Conservation (phyloP, 305 asterid genomes). For the Solanum chacoense region DNA sequence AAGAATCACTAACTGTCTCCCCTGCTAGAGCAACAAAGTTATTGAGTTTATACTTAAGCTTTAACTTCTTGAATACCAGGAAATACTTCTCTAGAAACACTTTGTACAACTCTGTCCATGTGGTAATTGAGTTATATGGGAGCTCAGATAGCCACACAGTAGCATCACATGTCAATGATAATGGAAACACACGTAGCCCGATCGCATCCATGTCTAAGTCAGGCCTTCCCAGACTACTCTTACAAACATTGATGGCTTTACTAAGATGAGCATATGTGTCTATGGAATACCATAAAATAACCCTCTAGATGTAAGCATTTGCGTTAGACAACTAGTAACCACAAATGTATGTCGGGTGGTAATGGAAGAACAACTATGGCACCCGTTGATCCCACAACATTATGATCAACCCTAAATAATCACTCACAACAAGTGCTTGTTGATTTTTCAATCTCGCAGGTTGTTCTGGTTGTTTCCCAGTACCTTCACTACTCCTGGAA, state of each 20-base stretch:
- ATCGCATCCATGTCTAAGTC: neutral
- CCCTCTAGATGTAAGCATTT: neutral
- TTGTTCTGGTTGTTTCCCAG: neutral
- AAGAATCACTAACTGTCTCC: neutral
- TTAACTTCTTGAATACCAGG: neutral
- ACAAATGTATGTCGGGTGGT: neutral
- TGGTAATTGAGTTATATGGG: neutral
- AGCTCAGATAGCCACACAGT: neutral
- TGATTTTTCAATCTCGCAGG: neutral
- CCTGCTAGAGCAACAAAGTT: neutral
- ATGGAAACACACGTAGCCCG: neutral
- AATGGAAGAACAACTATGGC: neutral
- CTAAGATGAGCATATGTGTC: neutral
- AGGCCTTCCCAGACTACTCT: neutral
- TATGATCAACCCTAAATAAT: neutral
- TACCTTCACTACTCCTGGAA: neutral
- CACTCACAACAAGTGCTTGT: neutral
- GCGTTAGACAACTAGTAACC: neutral
- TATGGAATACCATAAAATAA: neutral
- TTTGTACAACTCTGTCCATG: neutral
- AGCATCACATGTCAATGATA: too few relatives aligned
- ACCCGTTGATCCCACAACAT: neutral
- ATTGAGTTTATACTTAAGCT: too few relatives aligned
- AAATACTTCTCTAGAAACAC: neutral
- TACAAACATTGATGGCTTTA: neutral